Evolutionary conservation across 1,139 yeast species (phyloP).

Genomic region (Meyerozyma sp.): DNA sequence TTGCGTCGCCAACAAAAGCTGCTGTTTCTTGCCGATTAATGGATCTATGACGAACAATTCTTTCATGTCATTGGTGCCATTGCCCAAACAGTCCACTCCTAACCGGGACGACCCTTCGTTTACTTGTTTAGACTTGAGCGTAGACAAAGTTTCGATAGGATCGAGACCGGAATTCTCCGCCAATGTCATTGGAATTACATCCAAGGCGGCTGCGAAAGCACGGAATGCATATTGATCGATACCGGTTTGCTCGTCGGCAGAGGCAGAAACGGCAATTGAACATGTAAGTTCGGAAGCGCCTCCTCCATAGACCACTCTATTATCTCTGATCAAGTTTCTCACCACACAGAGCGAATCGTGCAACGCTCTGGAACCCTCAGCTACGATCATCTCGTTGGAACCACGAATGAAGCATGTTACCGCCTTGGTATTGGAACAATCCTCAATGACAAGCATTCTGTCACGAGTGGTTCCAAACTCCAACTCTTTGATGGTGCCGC

Average conservation of each 20-base stretch:
- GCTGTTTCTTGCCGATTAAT: conserved; percentile 94
- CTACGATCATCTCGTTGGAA: conserved; percentile 95
- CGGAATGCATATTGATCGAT: conserved; percentile 97
- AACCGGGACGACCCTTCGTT: conserved; percentile 62
- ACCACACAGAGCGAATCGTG: conserved; percentile 98
- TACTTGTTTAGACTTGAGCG: conserved; percentile 80
- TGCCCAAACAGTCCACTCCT: conserved; percentile 93
- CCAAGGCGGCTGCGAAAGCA: conserved; percentile 88
- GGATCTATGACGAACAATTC: conserved; percentile 95
- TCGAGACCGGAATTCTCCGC: conserved; percentile 96
- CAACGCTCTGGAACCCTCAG: conserved; percentile 92
- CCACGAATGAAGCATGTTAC: conserved; percentile 94
- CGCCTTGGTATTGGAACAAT: conserved; percentile 82
- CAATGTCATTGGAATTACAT: conserved; percentile 86
- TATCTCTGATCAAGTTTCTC: conserved; percentile 87
- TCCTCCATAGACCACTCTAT: conserved; percentile 95
- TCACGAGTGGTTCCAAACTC: conserved; percentile 97
- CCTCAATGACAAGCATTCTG: conserved; percentile 92
- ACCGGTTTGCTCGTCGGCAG: conserved; percentile 89
- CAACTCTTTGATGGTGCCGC: conserved; percentile 80
- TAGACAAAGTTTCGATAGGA: conserved; percentile 85
- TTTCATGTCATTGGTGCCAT: conserved; percentile 86
- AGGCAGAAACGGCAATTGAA: conserved; percentile 86
- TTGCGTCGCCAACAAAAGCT: conserved; percentile 90
- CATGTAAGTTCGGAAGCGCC: conserved; percentile 97